These are phyloP conservation scores for Cylindrotheca fusiformis DNA, from an alignment of 108 stramenopile species.

Conservation along the genomic window DNA sequence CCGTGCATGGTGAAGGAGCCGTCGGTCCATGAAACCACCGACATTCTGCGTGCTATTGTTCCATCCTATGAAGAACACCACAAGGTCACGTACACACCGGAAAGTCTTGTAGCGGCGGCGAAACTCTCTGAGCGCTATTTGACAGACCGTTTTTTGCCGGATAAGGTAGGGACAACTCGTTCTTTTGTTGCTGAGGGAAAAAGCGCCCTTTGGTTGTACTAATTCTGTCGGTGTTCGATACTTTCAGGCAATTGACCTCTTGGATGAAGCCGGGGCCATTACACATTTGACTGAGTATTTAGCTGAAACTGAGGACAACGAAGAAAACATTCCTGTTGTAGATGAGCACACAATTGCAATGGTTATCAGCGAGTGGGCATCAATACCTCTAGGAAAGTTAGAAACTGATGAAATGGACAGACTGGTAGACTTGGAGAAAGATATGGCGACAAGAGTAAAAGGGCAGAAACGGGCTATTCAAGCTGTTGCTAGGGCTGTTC, in stretches of 20 bases:
- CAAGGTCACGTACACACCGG: constrained; percentile 60
- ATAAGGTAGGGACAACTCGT: constrained; percentile 48
- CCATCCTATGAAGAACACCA: constrained; percentile 73
- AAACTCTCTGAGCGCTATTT: constrained; percentile 74
- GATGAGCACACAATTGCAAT: constrained; percentile 64
- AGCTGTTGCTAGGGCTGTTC: constrained; percentile 79
- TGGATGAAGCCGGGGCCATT: constrained; percentile 96
- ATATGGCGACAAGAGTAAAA: constrained; percentile 73
- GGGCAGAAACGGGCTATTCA: constrained; percentile 86
- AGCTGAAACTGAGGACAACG: constrained; percentile 5
- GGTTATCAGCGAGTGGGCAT: constrained; percentile 66
- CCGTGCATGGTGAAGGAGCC: constrained; percentile 86
- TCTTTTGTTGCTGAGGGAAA: constrained; percentile 4
- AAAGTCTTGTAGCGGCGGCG: constrained; percentile 63
- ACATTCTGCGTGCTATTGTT: constrained; percentile 74
- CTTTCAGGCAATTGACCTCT: constrained; percentile 81
- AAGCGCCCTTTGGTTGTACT: constrained; percentile 18
- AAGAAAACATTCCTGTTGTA: constrained; percentile 45
- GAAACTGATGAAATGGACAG: constrained; percentile 80
- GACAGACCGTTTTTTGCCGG: constrained; percentile 81
- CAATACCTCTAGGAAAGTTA: constrained; percentile 74
- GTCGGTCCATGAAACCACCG: constrained; percentile 62
- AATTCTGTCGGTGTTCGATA: no score
- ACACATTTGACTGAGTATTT: constrained; percentile 75
- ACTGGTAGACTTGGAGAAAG: constrained; percentile 71